phyloP scores from a whole-genome alignment of 1,139 yeast genomes.

The Saccharomyces uvarum region DNA sequence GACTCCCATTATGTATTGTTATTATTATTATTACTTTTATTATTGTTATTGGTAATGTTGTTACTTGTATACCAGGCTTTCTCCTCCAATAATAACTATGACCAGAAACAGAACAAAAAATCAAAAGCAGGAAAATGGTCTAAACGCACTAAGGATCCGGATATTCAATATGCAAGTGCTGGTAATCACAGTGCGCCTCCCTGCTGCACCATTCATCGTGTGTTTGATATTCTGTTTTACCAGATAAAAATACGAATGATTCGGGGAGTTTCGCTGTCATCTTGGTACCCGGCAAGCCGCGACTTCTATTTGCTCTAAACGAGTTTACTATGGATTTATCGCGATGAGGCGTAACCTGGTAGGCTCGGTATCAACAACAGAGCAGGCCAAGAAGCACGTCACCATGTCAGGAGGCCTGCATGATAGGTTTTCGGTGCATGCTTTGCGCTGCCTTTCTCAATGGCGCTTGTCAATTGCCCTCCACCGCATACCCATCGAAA shows the following conservation, averaged over 20 bases:
- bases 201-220: not conserved
- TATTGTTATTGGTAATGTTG: not conserved
- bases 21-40: not conserved
- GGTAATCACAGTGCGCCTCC: not conserved
- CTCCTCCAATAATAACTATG: not conserved
- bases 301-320: not conserved
- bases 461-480: not conserved
- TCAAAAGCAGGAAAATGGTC: not conserved
- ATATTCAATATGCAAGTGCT: not conserved
- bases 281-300: conserved; percentile 1
- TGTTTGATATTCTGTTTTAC: not conserved
- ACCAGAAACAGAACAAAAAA: not conserved
- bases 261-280: not conserved
- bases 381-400: not conserved
- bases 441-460: not conserved
- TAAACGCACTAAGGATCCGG: not conserved
- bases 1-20: conserved; percentile 13
- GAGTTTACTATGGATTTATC: not conserved
- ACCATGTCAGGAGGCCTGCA: not conserved
- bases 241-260: not conserved
- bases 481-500: not conserved
- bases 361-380: not conserved
- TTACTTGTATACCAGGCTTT: not conserved
- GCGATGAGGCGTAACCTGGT: not conserved
- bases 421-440: not conserved